Evolutionary conservation across 2,329 filamentous ascomycete genomes (phyloP).

Genomic region (Trichophyton mentagrophytes): DNA sequence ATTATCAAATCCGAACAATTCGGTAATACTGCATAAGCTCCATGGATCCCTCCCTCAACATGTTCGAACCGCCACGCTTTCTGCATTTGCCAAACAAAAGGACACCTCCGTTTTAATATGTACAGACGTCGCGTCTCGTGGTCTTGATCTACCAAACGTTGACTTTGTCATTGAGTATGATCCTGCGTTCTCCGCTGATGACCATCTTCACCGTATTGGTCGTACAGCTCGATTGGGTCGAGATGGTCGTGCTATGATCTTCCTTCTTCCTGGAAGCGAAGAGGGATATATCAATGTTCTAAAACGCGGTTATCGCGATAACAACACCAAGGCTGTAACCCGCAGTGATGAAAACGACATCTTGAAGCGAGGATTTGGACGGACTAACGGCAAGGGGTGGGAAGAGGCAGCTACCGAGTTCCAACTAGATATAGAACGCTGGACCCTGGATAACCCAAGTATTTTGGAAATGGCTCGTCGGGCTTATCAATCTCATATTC

Average conservation of each 20-base stretch:
- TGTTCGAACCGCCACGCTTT: slow-evolving; percentile 73
- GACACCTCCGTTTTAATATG: slow-evolving; percentile 75
- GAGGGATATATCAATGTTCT: slow-evolving; percentile 78
- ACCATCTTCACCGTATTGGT: slow-evolving; percentile 89
- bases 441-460: slow-evolving; percentile 50
- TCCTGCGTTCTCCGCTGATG: slow-evolving; percentile 80
- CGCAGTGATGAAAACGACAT: slow-evolving; percentile 53
- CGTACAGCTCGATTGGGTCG: slow-evolving; percentile 88
- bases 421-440: slow-evolving; percentile 54
- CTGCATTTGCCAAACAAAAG: slow-evolving; percentile 60
- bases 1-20: slow-evolving; percentile 63
- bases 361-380: slow-evolving; percentile 51
- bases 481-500: slow-evolving; percentile 81
- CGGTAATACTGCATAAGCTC: slow-evolving; percentile 69
- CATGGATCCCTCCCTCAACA: slow-evolving; percentile 86
- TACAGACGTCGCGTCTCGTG: slow-evolving; percentile 89
- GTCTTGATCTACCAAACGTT: slow-evolving; percentile 87
- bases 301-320: slow-evolving; percentile 54
- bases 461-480: slow-evolving; percentile 69
- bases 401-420: slow-evolving; percentile 54
- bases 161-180: slow-evolving; percentile 95
- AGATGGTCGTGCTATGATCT: slow-evolving; percentile 73
- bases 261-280: slow-evolving; percentile 80
- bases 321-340: slow-evolving; percentile 49
- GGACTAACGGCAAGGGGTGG: slow-evolving; percentile 40